Evolutionary conservation across 2,329 filamentous ascomycete species (phyloP).

Genomic region (Penicillium sp.): DNA sequence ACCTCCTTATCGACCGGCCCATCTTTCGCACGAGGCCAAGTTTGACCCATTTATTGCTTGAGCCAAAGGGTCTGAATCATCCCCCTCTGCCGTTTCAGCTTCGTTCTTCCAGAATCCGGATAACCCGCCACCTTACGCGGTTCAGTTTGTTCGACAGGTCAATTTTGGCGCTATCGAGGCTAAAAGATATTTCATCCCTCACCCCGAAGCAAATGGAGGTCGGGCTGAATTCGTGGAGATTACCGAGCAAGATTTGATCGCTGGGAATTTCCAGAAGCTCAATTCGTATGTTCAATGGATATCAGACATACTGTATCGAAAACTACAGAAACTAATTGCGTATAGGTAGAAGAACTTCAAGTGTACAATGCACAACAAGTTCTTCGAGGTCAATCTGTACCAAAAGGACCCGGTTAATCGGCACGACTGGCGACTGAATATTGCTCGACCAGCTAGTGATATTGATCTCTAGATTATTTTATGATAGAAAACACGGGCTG

Average conservation of each 20-base stretch:
- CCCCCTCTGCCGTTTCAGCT: neutral
- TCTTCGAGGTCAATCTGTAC: constrained; percentile 53
- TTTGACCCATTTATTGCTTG: neutral
- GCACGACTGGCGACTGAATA: constrained; percentile 48
- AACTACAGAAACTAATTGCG: constrained; percentile 22
- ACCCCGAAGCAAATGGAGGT: constrained; percentile 12
- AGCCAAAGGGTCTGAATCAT: constrained; percentile 3
- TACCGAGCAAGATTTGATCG: constrained; percentile 9
- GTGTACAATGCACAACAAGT: constrained; percentile 46
- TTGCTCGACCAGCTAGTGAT: constrained; percentile 42
- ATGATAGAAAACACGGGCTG: too few species aligned
- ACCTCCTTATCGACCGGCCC: neutral
- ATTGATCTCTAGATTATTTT: constrained; percentile 41
- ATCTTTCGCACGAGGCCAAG: neutral
- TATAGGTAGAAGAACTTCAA: constrained; percentile 51
- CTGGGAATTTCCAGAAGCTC: constrained; percentile 9
- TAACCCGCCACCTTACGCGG: constrained; percentile 21
- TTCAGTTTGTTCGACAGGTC: constrained; percentile 49
- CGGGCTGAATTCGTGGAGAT: constrained; percentile 4
- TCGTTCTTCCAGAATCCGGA: constrained; percentile 2
- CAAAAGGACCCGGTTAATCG: constrained; percentile 48
- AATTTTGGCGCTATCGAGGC: constrained; percentile 48
- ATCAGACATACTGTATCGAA: too few species aligned
- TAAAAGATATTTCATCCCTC: constrained; percentile 45
- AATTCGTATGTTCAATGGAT: constrained; percentile 5